A percentile compares a stretch with the other conserved stretches of the same genome.
Conservation (phyloP, 345 rosid genomes). For the Lepidium didymum region DNA sequence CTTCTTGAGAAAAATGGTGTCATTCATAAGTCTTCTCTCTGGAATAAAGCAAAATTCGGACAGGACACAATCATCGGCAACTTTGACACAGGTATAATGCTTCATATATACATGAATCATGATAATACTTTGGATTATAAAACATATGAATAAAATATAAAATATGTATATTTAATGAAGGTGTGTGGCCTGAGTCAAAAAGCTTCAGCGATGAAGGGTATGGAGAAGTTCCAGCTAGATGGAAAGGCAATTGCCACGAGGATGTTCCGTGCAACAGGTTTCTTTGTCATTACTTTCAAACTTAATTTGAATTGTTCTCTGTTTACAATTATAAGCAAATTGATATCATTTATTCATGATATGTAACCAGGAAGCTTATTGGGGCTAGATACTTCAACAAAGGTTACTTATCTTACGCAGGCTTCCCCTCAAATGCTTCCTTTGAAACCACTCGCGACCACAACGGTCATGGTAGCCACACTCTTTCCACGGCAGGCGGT, state of each 20-base stretch:
- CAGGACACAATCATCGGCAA: conserved; percentile 50
- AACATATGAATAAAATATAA: background rate
- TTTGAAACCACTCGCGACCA: conserved; percentile 32
- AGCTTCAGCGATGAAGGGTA: conserved; percentile 54
- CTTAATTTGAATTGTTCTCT: background rate
- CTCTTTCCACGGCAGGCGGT: conserved; percentile 62
- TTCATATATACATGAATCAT: background rate
- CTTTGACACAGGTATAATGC: conserved; percentile 41
- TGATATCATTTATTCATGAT: background rate
- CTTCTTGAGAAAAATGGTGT: conserved; percentile 37
- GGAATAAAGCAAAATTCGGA: conserved; percentile 48
- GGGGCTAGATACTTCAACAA: conserved; percentile 61
- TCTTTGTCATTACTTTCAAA: background rate
- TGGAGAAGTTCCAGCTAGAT: conserved; percentile 45
- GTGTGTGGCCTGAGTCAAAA: conserved; percentile 64
- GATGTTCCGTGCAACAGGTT: conserved; percentile 54
- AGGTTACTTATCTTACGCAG: conserved; percentile 35
- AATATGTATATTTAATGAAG: conserved; percentile 14
- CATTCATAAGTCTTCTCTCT: conserved; percentile 32
- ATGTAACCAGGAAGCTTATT: conserved; percentile 47
- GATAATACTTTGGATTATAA: too few relatives aligned
- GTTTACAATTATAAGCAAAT: background rate
- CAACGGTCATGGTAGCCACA: conserved; percentile 53
- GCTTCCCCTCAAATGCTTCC: conserved; percentile 26
- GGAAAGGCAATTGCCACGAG: conserved; percentile 46